Conservation (phyloP, 2,329 filamentous ascomycete genomes). For the Pestalotiopsis sp. region DNA sequence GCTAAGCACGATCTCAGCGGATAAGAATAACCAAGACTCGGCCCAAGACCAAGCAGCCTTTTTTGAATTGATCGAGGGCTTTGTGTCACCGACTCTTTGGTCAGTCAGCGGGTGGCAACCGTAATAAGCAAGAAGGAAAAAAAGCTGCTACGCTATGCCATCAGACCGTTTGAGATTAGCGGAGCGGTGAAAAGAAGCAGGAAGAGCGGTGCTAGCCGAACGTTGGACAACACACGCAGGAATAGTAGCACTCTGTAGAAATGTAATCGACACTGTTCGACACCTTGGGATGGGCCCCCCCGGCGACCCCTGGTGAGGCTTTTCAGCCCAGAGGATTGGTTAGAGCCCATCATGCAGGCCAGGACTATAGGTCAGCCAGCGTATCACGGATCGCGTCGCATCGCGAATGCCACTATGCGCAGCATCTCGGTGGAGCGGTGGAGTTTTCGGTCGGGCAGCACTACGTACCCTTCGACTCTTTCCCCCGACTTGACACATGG, state of each 20-base stretch:
- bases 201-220: neutral
- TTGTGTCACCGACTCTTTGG: neutral
- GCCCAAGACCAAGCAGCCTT: neutral
- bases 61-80: neutral
- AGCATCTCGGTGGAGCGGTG: conserved; percentile 11
- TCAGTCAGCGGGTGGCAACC: neutral
- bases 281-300: neutral
- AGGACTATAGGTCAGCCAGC: neutral
- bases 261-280: neutral
- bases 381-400: conserved; percentile 7
- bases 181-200: conserved; percentile 4
- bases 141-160: neutral
- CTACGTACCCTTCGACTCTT: neutral
- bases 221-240: neutral
- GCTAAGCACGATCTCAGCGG: neutral
- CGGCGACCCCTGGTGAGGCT: conserved; percentile 3
- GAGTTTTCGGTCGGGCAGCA: conserved; percentile 8
- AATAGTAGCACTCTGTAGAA: neutral
- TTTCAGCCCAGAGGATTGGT: conserved; percentile 3
- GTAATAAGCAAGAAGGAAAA: neutral
- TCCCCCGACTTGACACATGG: conserved; percentile 9
- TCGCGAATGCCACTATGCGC: neutral
- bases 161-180: conserved; percentile 11
- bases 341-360: neutral
- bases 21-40: neutral